Conservation (phyloP, 495 filamentous ascomycete species). For the Paragyromitra xinjiangensis region DNA sequence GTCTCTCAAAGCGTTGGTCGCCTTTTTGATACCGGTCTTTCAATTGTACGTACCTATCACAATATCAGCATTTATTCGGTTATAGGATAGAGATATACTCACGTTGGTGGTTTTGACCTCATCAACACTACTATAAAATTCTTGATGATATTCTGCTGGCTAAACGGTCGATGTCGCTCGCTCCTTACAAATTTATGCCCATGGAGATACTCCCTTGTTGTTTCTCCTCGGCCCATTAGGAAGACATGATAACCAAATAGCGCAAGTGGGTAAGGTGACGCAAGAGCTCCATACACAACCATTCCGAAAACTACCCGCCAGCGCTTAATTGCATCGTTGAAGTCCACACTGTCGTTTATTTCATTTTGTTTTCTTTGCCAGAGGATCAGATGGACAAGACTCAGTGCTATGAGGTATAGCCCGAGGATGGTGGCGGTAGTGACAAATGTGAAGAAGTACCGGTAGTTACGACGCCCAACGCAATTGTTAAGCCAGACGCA, state of each 20-base stretch:
- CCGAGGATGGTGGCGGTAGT: slow-evolving; percentile 76
- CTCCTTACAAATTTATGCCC: slow-evolving; percentile 91
- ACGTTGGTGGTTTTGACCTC: slow-evolving; percentile 85
- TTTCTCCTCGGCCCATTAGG: slow-evolving; percentile 87
- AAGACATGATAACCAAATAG: slow-evolving; percentile 89
- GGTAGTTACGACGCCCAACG: slow-evolving; percentile 95
- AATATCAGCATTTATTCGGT: slow-evolving; percentile 14
- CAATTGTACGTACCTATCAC: slow-evolving; percentile 73
- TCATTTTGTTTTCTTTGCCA: slow-evolving; percentile 67
- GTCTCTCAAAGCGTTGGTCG: slow-evolving; percentile 74
- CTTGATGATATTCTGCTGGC: slow-evolving; percentile 74
- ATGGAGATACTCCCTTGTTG: slow-evolving; percentile 94
- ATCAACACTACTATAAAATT: slow-evolving; percentile 86
- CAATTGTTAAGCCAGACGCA: slow-evolving; percentile 99
- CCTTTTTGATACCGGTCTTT: slow-evolving; percentile 79
- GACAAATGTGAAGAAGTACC: slow-evolving; percentile 95
- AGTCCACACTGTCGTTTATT: slow-evolving; percentile 62
- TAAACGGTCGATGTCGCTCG: slow-evolving; percentile 90
- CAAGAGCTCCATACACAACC: slow-evolving; percentile 81
- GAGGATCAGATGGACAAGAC: slow-evolving; percentile 78
- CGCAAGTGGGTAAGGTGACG: slow-evolving; percentile 81
- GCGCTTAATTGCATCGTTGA: slow-evolving; percentile 68
- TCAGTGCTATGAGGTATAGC: slow-evolving; percentile 77
- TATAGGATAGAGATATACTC: slow-evolving; percentile 21
- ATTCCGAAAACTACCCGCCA: slow-evolving; percentile 83